A percentile compares a stretch with the other conserved stretches of the same genome.
These are phyloP conservation scores for Barnettozyma sucrosica DNA, from an alignment of 805 yeast genomes.

Conservation along the genomic window DNA sequence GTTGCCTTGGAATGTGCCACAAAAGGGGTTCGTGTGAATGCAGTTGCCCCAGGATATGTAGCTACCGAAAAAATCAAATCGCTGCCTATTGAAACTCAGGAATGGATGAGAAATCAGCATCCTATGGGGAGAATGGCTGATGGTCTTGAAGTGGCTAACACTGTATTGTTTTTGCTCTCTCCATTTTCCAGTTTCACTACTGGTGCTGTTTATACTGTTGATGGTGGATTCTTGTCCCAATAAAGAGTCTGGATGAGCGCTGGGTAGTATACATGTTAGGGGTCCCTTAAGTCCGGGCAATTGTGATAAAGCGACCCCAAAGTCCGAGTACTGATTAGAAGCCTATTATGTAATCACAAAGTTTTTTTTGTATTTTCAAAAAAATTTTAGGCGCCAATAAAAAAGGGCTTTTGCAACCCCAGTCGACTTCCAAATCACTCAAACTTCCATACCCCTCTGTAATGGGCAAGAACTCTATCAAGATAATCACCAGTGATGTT, in stretches of 20 bases:
- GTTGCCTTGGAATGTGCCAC: neutral
- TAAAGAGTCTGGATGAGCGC: too few species aligned
- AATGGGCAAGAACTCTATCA: conserved; percentile 72
- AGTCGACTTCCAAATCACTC: neutral
- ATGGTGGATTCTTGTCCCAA: neutral
- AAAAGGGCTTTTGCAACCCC: neutral
- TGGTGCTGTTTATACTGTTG: neutral
- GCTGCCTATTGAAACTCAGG: neutral
- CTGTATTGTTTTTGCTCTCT: neutral
- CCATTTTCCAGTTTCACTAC: neutral
- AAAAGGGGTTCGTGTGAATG: neutral
- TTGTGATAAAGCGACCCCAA: too few species aligned
- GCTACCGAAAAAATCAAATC: neutral
- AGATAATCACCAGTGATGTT: conserved; percentile 60
- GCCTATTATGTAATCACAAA: neutral
- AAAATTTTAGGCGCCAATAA: neutral
- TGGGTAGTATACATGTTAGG: too few species aligned
- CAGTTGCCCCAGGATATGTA: neutral
- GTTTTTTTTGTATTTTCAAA: neutral
- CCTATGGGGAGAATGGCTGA: neutral
- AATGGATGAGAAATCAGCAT: neutral
- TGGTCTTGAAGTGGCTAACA: neutral
- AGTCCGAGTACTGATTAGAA: too few species aligned
- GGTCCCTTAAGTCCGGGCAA: neutral
- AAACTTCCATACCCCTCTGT: neutral